Conservation (phyloP, 345 rosid species). For the Corchorus capsularis region DNA sequence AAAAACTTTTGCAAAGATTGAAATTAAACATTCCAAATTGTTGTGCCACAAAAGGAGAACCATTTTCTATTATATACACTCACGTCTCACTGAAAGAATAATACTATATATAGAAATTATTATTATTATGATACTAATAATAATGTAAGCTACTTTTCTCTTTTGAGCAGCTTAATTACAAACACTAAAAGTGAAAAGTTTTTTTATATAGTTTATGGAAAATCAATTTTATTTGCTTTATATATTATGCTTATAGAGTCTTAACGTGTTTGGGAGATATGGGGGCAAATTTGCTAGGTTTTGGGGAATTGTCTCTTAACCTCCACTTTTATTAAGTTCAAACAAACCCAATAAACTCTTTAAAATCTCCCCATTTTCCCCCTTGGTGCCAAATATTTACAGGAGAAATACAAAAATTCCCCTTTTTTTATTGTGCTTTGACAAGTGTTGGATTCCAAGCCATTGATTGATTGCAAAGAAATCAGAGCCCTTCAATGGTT, state of each 20-base stretch:
- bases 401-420: background rate
- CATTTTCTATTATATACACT: too few species aligned
- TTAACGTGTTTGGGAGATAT: background rate
- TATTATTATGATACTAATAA: too few species aligned
- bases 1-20: background rate
- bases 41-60: background rate
- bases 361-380: background rate
- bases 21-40: constrained; percentile 13
- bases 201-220: background rate
- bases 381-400: background rate
- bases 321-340: background rate
- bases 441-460: constrained; percentile 5
- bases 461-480: constrained; percentile 26
- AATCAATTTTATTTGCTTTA: background rate
- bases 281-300: background rate
- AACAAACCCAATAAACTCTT: background rate
- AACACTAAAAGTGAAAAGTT: background rate
- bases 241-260: background rate
- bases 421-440: background rate
- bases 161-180: background rate
- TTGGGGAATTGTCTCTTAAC: background rate
- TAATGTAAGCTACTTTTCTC: background rate
- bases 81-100: background rate
- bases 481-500: constrained; percentile 31
- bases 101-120: too few species aligned